Percentiles rank a stretch among this genome's conserved stretches.
Evolutionary conservation across 106 monocot genomes (phyloP).

Genomic region (Acorus calamus): DNA sequence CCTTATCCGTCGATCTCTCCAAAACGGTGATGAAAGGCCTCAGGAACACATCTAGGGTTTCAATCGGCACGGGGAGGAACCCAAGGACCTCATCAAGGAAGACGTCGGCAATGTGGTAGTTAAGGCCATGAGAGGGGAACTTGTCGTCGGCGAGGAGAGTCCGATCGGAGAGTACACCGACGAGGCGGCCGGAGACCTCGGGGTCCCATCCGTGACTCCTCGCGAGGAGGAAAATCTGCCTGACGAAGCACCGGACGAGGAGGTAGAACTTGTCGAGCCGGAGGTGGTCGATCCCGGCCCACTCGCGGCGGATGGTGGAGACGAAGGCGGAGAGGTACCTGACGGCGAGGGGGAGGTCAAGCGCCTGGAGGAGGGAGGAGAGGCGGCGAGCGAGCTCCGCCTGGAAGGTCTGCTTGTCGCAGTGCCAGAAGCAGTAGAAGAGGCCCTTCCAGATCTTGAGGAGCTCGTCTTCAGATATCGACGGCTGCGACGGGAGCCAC

Average conservation of each 20-base stretch:
- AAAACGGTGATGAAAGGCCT: conserved; percentile 45
- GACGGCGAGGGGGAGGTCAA: conserved; percentile 23
- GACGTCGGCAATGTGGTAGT: conserved; percentile 68
- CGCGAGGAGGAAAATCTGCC: conserved; percentile 39
- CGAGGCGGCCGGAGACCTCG: conserved; percentile 13
- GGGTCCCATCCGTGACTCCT: conserved; percentile 37
- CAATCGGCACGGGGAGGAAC: conserved; percentile 33
- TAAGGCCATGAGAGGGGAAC: conserved; percentile 42
- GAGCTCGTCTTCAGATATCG: conserved; percentile 48
- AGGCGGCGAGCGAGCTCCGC: conserved; percentile 46
- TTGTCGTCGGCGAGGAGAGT: conserved; percentile 53
- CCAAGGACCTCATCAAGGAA: conserved; percentile 73
- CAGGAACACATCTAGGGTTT: conserved; percentile 34
- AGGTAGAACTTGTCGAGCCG: conserved; percentile 93
- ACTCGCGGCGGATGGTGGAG: conserved; percentile 77
- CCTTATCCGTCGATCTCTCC: conserved; percentile 51
- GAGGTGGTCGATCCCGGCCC: conserved; percentile 80
- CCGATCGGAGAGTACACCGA: conserved; percentile 31
- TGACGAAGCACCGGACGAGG: conserved; percentile 55
- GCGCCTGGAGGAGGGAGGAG: conserved; percentile 32
- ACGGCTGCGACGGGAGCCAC: conserved; percentile 24
- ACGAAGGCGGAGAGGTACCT: conserved; percentile 54
- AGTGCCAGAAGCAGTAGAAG: conserved; percentile 94
- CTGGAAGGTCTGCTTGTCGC: conserved; percentile 69
- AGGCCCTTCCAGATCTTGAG: conserved; percentile 98